Evolutionary conservation across 2,329 filamentous ascomycete genomes (phyloP).

Genomic region (Pleurostoma richardsiae): DNA sequence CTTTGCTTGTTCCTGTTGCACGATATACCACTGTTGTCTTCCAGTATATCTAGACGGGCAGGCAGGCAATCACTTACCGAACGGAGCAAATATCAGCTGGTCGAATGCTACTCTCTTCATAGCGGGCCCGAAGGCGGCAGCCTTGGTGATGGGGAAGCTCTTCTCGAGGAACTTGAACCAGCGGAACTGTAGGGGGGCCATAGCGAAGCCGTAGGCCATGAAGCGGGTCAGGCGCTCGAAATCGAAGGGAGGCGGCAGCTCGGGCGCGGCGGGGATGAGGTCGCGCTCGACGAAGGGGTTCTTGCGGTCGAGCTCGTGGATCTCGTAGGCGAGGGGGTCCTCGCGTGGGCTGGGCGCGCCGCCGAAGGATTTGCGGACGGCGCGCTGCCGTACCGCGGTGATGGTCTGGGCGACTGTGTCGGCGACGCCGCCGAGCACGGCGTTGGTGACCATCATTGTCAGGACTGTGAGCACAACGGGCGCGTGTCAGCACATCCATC

Average conservation of each 20-base stretch:
- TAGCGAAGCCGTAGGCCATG: conserved; percentile 95
- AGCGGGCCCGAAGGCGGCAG: conserved; percentile 66
- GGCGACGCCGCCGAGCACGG: conserved; percentile 89
- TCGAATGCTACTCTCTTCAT: conserved; percentile 90
- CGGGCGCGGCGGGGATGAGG: conserved; percentile 58
- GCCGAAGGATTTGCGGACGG: conserved; percentile 57
- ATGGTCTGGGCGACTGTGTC: conserved; percentile 94
- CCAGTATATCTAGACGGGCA: background rate
- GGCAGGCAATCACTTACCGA: conserved; percentile 47
- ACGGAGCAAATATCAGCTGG: conserved; percentile 87
- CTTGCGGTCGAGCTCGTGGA: conserved; percentile 81
- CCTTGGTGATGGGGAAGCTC: conserved; percentile 80
- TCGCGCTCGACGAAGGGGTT: conserved; percentile 63
- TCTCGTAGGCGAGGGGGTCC: conserved; percentile 78
- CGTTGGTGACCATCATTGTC: conserved; percentile 99
- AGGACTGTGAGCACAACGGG: conserved; percentile 53
- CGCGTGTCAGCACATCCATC: no score
- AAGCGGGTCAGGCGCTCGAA: conserved; percentile 92
- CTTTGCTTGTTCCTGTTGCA: no score
- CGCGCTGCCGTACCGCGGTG: conserved; percentile 70
- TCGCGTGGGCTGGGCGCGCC: conserved; percentile 54
- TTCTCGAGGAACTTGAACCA: conserved; percentile 87
- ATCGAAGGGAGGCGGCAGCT: conserved; percentile 78
- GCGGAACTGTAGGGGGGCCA: conserved; percentile 91
- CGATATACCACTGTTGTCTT: background rate